These are phyloP conservation scores for Rhodamnia argentea DNA, from an alignment of 345 rosid genomes.

Conservation along the genomic window DNA sequence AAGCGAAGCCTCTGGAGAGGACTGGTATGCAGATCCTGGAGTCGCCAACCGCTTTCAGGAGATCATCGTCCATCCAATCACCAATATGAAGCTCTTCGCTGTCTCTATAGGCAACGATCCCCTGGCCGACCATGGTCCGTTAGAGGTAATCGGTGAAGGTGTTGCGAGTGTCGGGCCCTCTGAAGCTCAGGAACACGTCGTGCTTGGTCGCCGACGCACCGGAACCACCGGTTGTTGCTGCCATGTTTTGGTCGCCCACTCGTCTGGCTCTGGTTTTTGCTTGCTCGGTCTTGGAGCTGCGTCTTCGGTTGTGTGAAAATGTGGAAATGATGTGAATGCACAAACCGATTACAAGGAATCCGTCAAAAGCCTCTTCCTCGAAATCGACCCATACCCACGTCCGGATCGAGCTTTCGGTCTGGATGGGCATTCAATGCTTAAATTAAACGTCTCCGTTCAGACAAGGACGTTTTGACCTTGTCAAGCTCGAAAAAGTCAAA, in stretches of 20 bases:
- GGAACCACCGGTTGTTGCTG: no score
- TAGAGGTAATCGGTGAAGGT: not conserved
- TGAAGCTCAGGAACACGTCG: not conserved
- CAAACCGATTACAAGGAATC: not conserved
- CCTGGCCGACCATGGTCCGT: not conserved
- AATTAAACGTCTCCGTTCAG: no score
- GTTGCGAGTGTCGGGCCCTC: not conserved
- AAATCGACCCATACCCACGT: no score
- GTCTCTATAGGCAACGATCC: not conserved
- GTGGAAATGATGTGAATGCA: not conserved
- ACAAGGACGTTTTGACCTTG: no score
- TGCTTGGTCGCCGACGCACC: not conserved
- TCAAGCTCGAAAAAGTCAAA: no score
- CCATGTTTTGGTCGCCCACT: no score
- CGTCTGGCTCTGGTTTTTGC: no score
- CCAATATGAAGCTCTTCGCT: not conserved
- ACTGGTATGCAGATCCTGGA: not conserved
- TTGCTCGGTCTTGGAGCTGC: no score
- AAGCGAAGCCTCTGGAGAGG: not conserved
- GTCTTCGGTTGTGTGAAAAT: no score
- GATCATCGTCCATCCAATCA: not conserved
- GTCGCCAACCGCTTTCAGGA: not conserved
- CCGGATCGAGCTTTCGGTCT: no score
- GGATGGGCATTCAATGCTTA: no score
- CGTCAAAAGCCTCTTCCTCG: no score